These are phyloP conservation scores for Didymella lethalis DNA, from an alignment of 2,329 filamentous ascomycete species.

Conservation along the genomic window DNA sequence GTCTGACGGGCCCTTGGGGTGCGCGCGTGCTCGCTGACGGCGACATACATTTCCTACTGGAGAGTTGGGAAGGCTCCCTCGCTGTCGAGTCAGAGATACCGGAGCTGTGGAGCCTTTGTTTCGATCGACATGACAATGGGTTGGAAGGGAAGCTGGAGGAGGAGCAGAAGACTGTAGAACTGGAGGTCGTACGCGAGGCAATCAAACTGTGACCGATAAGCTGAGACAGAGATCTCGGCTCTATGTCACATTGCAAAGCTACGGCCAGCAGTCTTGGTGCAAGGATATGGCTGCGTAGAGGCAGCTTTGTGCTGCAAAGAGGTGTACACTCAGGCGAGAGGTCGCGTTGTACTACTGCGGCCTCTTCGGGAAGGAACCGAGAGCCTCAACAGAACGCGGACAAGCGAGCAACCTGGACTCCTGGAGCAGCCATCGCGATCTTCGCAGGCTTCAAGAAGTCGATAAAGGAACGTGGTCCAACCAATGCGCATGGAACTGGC, in stretches of 20 bases:
- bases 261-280: neutral
- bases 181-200: slow-evolving; percentile 28
- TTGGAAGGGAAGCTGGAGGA: slow-evolving; percentile 47
- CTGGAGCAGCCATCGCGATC: neutral
- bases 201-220: slow-evolving; percentile 11
- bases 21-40: slow-evolving; percentile 77
- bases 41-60: slow-evolving; percentile 61
- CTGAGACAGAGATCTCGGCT: neutral
- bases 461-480: neutral
- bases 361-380: slow-evolving; percentile 2
- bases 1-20: slow-evolving; percentile 51
- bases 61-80: slow-evolving; percentile 64
- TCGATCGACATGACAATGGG: slow-evolving; percentile 55
- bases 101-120: slow-evolving; percentile 61
- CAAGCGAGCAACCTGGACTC: neutral
- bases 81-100: slow-evolving; percentile 60
- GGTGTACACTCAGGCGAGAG: neutral
- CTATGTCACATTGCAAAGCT: neutral
- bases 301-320: neutral
- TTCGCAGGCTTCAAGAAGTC: neutral
- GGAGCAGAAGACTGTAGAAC: slow-evolving; percentile 26
- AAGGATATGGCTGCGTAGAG: neutral
- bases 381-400: slow-evolving; percentile 2
- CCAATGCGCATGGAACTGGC: neutral
- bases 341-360: slow-evolving; percentile 9